Conservation (phyloP, 768 basidiomycete species). For the Tulasnella sp. region DNA sequence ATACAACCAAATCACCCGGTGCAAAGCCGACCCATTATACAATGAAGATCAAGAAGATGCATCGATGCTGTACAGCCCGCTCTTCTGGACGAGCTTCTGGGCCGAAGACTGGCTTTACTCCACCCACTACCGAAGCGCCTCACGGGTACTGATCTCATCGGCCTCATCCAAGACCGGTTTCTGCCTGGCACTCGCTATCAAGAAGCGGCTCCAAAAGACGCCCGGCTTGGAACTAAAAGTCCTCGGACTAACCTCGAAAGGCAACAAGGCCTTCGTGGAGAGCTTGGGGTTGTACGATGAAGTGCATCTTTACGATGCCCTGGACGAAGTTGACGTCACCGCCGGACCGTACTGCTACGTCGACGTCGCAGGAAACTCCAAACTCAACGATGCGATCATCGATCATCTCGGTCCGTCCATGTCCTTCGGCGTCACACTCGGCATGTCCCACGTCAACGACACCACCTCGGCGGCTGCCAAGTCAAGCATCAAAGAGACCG, state of each 20-base stretch:
- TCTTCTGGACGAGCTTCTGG: slow-evolving; percentile 76
- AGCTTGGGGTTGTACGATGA: slow-evolving; percentile 55
- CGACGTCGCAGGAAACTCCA: slow-evolving; percentile 59
- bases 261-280: slow-evolving; percentile 55
- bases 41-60: slow-evolving; percentile 53
- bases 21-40: slow-evolving; percentile 55
- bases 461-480: not conserved
- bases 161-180: slow-evolving; percentile 73
- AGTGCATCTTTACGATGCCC: slow-evolving; percentile 53
- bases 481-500: slow-evolving; percentile 5
- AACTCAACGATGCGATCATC: slow-evolving; percentile 47
- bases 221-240: slow-evolving; percentile 34
- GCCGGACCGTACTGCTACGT: slow-evolving; percentile 53
- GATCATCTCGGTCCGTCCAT: slow-evolving; percentile 41
- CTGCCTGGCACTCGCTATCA: slow-evolving; percentile 59
- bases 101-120: slow-evolving; percentile 65
- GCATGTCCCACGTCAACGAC: slow-evolving; percentile 26
- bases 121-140: slow-evolving; percentile 49
- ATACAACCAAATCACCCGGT: slow-evolving; percentile 65
- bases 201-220: slow-evolving; percentile 34
- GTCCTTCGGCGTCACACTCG: slow-evolving; percentile 18
- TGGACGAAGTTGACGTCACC: slow-evolving; percentile 39
- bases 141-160: slow-evolving; percentile 56
- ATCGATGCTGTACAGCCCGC: slow-evolving; percentile 66
- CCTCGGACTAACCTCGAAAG: slow-evolving; percentile 58